Conservation (phyloP, 148 eudicot genomes). For the Fagopyrum tataricum region DNA sequence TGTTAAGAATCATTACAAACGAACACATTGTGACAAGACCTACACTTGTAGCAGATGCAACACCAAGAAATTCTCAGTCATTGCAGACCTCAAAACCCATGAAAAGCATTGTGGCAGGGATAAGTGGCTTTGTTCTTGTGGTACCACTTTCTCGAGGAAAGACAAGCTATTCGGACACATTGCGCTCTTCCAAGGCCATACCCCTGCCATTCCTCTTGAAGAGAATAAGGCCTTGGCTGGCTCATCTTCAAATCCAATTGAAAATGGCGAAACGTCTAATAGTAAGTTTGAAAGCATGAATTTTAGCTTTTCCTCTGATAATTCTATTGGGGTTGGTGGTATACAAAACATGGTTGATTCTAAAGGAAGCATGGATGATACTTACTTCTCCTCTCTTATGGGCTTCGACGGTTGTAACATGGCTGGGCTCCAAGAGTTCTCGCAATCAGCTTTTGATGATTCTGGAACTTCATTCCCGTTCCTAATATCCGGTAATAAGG, state of each 20-base stretch:
- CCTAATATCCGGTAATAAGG: slow-evolving; percentile 47
- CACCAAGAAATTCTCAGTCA: slow-evolving; percentile 80
- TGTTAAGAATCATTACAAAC: slow-evolving; percentile 89
- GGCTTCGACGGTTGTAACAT: slow-evolving; percentile 45
- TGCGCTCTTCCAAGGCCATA: slow-evolving; percentile 88
- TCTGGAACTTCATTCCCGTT: slow-evolving; percentile 64
- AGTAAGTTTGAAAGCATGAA: slow-evolving; percentile 22
- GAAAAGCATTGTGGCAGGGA: slow-evolving; percentile 97
- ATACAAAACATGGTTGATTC: slow-evolving; percentile 28
- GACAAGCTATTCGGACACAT: slow-evolving; percentile 98
- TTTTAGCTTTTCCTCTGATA: slow-evolving; percentile 31
- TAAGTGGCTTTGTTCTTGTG: slow-evolving; percentile 96
- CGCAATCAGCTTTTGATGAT: slow-evolving; percentile 61
- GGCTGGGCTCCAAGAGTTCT: slow-evolving; percentile 60
- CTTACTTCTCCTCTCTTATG: slow-evolving; percentile 68
- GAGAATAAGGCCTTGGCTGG: slow-evolving; percentile 38
- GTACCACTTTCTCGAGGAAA: slow-evolving; percentile 91
- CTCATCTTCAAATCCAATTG: slow-evolving; percentile 35
- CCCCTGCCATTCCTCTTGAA: slow-evolving; percentile 82
- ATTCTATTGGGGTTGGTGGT: slow-evolving; percentile 19
- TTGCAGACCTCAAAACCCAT: slow-evolving; percentile 95
- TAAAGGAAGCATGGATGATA: slow-evolving; percentile 43
- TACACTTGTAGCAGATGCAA: slow-evolving; percentile 89
- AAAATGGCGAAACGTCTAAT: slow-evolving; percentile 28
- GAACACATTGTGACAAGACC: slow-evolving; percentile 94